These are phyloP conservation scores for Colletotrichum liaoningense DNA, from an alignment of 2,329 filamentous ascomycete species.

Conservation along the genomic window DNA sequence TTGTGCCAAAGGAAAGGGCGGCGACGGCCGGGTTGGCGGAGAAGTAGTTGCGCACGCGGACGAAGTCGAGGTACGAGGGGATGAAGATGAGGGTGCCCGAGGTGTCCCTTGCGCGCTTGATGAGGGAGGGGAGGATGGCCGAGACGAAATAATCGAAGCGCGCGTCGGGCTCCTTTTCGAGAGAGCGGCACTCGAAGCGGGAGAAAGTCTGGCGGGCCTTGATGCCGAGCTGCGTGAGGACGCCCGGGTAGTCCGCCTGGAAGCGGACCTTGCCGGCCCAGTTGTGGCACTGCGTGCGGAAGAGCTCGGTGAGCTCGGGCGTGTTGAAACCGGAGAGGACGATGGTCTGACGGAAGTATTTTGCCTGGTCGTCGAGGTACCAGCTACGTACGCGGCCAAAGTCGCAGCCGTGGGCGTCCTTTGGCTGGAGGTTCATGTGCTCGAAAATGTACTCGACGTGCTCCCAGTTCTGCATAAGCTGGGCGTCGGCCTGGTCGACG, in stretches of 20 bases:
- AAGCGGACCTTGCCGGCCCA: constrained; percentile 83
- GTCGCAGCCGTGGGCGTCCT: constrained; percentile 91
- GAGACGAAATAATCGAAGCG: constrained; percentile 93
- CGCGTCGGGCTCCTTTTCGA: constrained; percentile 83
- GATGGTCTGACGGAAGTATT: constrained; percentile 86
- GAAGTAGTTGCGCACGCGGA: constrained; percentile 92
- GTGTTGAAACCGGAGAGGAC: constrained; percentile 86
- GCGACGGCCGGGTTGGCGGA: constrained; percentile 72
- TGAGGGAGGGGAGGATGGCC: constrained; percentile 80
- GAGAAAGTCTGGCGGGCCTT: constrained; percentile 89
- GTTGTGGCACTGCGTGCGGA: constrained; percentile 82
- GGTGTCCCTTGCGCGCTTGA: constrained; percentile 73
- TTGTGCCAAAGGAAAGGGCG: constrained; percentile 77
- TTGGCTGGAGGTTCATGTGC: constrained; percentile 90
- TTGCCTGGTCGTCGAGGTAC: constrained; percentile 91
- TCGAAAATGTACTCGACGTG: constrained; percentile 93
- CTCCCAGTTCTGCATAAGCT: constrained; percentile 99
- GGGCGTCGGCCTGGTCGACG: constrained; percentile 90
- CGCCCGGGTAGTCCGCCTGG: constrained; percentile 74
- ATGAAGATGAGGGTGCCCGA: constrained; percentile 87
- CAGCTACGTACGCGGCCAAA: constrained; percentile 90
- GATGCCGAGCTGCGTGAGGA: constrained; percentile 78
- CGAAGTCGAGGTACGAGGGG: constrained; percentile 94
- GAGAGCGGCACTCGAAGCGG: constrained; percentile 79
- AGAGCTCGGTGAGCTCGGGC: constrained; percentile 86